Evolutionary conservation across 805 yeast genomes (phyloP).

Genomic region (Lipomyces oligophaga): DNA sequence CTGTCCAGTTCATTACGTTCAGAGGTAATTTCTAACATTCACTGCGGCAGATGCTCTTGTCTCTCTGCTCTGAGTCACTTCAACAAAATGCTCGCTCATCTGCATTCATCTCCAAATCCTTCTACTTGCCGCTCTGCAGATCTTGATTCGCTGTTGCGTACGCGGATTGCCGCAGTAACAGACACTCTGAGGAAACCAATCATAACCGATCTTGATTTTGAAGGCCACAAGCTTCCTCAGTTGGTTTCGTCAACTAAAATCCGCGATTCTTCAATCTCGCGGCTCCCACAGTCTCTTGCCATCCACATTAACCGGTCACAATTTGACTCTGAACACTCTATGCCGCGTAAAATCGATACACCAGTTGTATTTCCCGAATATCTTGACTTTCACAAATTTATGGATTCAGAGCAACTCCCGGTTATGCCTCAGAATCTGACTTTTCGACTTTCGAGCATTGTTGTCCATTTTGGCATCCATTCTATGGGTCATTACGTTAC

Average conservation of each 20-base stretch:
- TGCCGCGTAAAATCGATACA: slow-evolving; percentile 78
- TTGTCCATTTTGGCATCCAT: slow-evolving; percentile 92
- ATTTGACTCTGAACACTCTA: slow-evolving; percentile 79
- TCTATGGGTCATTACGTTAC: slow-evolving; percentile 95
- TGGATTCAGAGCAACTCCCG: neutral
- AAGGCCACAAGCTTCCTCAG: slow-evolving; percentile 55
- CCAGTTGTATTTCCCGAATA: slow-evolving; percentile 65
- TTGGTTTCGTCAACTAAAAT: slow-evolving; percentile 62
- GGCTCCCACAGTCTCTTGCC: slow-evolving; percentile 78
- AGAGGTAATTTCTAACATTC: slow-evolving; percentile 88
- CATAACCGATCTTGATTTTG: slow-evolving; percentile 76
- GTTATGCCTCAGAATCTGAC: neutral
- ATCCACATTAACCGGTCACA: slow-evolving; percentile 91
- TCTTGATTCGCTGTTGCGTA: slow-evolving; percentile 37
- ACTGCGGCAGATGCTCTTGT: slow-evolving; percentile 89
- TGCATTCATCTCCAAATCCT: neutral
- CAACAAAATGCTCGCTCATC: slow-evolving; percentile 19
- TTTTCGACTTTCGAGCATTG: slow-evolving; percentile 72
- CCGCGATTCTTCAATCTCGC: slow-evolving; percentile 71
- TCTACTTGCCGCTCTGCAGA: slow-evolving; percentile 4
- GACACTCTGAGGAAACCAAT: slow-evolving; percentile 58
- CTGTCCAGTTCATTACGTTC: slow-evolving; percentile 66
- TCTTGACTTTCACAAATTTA: neutral
- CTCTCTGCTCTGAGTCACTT: slow-evolving; percentile 35
- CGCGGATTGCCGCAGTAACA: slow-evolving; percentile 49